These are phyloP conservation scores for Nannizziopsis arthrosporioides DNA, from an alignment of 2,329 filamentous ascomycete species.

Conservation along the genomic window DNA sequence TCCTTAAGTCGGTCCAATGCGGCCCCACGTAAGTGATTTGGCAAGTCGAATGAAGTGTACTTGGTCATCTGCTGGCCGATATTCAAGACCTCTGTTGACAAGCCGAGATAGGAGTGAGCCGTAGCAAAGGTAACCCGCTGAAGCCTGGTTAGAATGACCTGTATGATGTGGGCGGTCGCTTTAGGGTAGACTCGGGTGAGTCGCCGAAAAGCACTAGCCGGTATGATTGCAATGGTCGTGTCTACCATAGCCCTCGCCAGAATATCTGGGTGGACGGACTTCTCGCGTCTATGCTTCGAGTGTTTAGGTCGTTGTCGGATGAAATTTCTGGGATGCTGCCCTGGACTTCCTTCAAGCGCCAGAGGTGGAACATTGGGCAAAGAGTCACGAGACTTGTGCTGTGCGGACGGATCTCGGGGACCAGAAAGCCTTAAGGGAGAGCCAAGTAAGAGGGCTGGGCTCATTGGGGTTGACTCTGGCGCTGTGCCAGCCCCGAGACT, in stretches of 20 bases:
- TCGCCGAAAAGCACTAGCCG: conserved; percentile 85
- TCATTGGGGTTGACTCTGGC: conserved; percentile 31
- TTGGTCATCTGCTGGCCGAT: conserved; percentile 91
- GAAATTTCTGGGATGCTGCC: conserved; percentile 18
- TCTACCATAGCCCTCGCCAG: conserved; percentile 92
- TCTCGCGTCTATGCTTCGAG: conserved; percentile 36
- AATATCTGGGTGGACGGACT: conserved; percentile 89
- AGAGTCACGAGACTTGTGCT: conserved; percentile 19
- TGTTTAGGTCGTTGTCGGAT: conserved; percentile 28
- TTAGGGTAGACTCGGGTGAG: conserved; percentile 90
- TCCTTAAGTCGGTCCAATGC: conserved; percentile 77
- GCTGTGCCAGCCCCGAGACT: conserved; percentile 22
- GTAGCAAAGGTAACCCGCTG: conserved; percentile 91
- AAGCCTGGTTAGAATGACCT: conserved; percentile 88
- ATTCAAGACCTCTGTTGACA: conserved; percentile 81
- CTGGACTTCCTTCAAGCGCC: conserved; percentile 39
- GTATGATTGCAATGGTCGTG: conserved; percentile 96
- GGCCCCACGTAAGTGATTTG: conserved; percentile 76
- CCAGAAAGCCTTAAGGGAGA: conserved; percentile 22
- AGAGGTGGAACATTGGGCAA: conserved; percentile 61
- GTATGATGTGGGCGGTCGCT: conserved; percentile 92
- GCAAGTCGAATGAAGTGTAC: conserved; percentile 81
- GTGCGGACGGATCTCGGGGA: conserved; percentile 12
- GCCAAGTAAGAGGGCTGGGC: conserved; percentile 24
- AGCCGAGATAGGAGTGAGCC: conserved; percentile 82